Evolutionary conservation across 108 stramenopile genomes (phyloP).

Genomic region (Mayamaea pseudoterrestris): DNA sequence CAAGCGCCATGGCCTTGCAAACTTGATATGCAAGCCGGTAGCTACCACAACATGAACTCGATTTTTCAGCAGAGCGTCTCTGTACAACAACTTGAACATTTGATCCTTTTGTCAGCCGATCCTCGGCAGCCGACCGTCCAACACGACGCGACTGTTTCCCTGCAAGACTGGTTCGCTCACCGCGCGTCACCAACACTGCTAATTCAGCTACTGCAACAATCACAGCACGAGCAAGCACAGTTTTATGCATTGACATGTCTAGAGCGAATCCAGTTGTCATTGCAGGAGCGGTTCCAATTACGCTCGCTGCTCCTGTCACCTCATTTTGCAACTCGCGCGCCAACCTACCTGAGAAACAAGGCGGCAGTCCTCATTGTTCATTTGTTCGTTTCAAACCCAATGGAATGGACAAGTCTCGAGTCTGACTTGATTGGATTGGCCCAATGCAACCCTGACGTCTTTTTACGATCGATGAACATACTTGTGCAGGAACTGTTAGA

Average conservation of each 20-base stretch:
- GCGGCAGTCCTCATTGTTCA: conserved; percentile 20
- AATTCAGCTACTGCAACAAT: neutral
- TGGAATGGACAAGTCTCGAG: neutral
- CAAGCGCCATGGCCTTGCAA: no score
- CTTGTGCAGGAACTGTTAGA: no score
- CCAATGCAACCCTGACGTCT: no score
- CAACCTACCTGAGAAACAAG: conserved; percentile 27
- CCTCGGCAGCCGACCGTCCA: neutral
- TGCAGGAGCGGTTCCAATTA: conserved; percentile 11
- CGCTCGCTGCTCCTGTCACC: conserved; percentile 9
- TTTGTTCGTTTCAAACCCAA: neutral
- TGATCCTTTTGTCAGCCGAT: neutral
- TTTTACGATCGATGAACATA: no score
- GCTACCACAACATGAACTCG: no score
- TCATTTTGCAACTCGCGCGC: conserved; percentile 6
- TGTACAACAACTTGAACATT: neutral
- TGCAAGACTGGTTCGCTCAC: conserved; percentile 1
- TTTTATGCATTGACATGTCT: conserved; percentile 30
- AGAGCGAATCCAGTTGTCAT: conserved; percentile 7
- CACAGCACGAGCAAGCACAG: neutral
- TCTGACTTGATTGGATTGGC: no score
- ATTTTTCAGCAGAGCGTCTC: no score
- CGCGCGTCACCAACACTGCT: neutral
- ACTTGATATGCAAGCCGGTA: no score
- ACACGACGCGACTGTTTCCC: neutral